phyloP scores from a whole-genome alignment of 2,329 filamentous ascomycete species.

The Tolypocladium sp. region DNA sequence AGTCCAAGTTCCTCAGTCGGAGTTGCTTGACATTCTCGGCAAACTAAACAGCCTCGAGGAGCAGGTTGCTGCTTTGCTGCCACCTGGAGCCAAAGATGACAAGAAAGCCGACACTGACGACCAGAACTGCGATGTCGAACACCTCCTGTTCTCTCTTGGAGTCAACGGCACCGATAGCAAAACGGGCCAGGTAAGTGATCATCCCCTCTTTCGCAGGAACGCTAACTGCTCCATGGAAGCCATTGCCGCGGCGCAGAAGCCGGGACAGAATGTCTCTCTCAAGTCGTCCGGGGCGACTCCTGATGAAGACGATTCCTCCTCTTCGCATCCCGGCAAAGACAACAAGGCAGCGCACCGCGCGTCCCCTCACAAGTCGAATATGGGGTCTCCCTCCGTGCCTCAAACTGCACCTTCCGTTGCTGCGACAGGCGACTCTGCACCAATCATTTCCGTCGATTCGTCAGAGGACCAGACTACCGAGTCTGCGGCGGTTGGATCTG shows the following conservation, averaged over 20 bases:
- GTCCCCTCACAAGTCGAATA: no score
- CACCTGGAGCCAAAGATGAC: conserved; percentile 1
- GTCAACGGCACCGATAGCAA: conserved; percentile 5
- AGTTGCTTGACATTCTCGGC: conserved; percentile 15
- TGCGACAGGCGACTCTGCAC: background rate
- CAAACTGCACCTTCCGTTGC: background rate
- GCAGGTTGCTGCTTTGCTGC: conserved; percentile 17
- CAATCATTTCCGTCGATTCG: background rate
- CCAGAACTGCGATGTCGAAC: conserved; percentile 7
- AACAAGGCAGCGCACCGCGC: no score
- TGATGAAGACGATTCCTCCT: background rate
- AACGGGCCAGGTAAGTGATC: conserved; percentile 13
- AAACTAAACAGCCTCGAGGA: conserved; percentile 17
- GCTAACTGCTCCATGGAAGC: conserved; percentile 15
- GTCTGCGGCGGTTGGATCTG: background rate
- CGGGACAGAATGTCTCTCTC: background rate
- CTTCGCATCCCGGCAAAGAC: background rate
- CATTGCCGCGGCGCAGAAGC: conserved; percentile 3
- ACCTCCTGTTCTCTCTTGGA: conserved; percentile 7
- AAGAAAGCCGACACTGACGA: conserved; percentile 1
- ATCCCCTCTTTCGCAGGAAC: conserved; percentile 11
- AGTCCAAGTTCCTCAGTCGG: conserved; percentile 14
- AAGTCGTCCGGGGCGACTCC: background rate
- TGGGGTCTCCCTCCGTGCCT: background rate
- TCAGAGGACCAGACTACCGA: background rate